A percentile compares a stretch with the other conserved stretches of the same genome.
phyloP scores from a whole-genome alignment of 1,284 basidiomycete genomes.

The Lignosus rhinocerotis region DNA sequence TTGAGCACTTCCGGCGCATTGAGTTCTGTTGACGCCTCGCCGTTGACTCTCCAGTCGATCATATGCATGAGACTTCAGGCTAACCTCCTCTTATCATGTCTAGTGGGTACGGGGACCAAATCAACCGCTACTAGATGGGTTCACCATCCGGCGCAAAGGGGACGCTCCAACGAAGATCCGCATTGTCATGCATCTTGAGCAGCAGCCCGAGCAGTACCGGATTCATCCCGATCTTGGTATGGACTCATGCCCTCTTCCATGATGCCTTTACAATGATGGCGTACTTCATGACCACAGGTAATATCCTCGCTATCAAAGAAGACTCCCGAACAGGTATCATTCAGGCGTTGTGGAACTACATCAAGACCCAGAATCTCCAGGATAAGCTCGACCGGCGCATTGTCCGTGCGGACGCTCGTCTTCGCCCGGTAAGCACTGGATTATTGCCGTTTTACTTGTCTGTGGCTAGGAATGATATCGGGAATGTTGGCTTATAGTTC shows the following conservation, averaged over 20 bases:
- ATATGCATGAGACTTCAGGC: neutral
- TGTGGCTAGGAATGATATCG: too few relatives aligned
- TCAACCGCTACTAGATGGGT: constrained; percentile 79
- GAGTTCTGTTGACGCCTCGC: too few relatives aligned
- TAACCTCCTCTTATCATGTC: neutral
- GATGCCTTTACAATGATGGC: too few relatives aligned
- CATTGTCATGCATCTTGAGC: constrained; percentile 81
- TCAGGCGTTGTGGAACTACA: constrained; percentile 89
- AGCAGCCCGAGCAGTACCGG: constrained; percentile 87
- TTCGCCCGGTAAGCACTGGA: constrained; percentile 53
- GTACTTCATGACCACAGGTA: constrained; percentile 36
- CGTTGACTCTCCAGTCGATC: too few relatives aligned
- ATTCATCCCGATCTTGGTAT: constrained; percentile 76
- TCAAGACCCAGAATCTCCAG: constrained; percentile 85
- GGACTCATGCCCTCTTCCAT: constrained; percentile 14
- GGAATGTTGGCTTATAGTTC: too few relatives aligned
- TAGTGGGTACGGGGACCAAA: constrained; percentile 74
- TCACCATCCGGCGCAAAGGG: constrained; percentile 84
- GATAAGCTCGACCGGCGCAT: constrained; percentile 87
- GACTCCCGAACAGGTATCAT: constrained; percentile 84
- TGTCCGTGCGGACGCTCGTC: constrained; percentile 74
- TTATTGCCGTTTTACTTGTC: too few relatives aligned
- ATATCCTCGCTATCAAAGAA: constrained; percentile 80
- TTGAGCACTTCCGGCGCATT: too few relatives aligned
- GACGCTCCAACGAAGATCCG: constrained; percentile 78